Evolutionary conservation across 495 filamentous ascomycete species (phyloP), one percentile per base, ranked within the genome.

Genomic region (Tirmania nivea): DNA sequence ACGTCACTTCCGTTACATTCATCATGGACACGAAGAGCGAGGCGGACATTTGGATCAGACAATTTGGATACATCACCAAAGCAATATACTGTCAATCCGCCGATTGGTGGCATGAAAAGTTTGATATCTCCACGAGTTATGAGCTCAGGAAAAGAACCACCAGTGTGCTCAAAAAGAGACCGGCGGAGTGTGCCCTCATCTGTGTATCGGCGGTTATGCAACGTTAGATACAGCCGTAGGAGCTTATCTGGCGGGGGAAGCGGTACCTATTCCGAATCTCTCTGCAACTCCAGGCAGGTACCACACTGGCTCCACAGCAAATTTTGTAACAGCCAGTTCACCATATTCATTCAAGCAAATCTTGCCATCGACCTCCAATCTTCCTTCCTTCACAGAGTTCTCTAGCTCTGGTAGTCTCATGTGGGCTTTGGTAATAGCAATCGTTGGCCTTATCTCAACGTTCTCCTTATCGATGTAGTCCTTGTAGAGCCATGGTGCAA

Each of bases 1-100:
- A 97, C 90, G 73, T 97, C 90, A 67, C 83, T 88, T 53, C 90
- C 89, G 66, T 96, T 96, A 71, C 88, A 87, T 69, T 95, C 90
- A 67, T 97, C 90, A 67, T 97, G 90, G 49, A 97, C 82, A 51
- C 90, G 85, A 56, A 97, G 73, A 31, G 90, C 82, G 49, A 96
- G 73, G 56, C 76, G 78, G 51, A 84, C 84, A 48, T 81, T 85
- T 48, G 84, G 78, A 63, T 97, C 84, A 16, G 86, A 80, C 75
- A 97, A 86, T 59, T 86, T 89, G 42, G 86, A 83, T 9, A 85
- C 85, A 56, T 94, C 88, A 16, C 90, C 90, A 66, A 97, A 97
- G 69, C 84, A 86, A 69, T 97, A 97, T 25, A 96, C 90, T 1
- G 90, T 97, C 60, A 94, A 70, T 11, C 90, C 90, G 50, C 90